Percentiles rank a stretch among this genome's conserved stretches.
Conservation (phyloP, 306 rosid genomes). For the Vigna nakashimae region DNA sequence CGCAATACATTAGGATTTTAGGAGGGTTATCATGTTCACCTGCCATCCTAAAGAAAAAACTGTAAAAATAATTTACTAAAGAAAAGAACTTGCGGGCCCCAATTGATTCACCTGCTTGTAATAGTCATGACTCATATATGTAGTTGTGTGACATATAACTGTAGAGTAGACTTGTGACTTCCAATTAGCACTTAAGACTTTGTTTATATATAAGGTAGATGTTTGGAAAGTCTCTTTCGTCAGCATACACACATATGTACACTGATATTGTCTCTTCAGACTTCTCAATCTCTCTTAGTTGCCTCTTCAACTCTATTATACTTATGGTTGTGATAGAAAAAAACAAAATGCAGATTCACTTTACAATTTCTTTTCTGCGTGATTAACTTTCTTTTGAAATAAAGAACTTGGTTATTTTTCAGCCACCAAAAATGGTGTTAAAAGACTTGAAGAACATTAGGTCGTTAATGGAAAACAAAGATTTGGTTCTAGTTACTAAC, state of each 20-base stretch:
- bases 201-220: conserved; percentile 1
- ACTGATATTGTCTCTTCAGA: conserved; percentile 1
- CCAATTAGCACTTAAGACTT: neutral
- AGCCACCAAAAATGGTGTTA: too few species aligned
- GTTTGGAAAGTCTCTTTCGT: neutral
- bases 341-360: neutral
- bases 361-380: neutral
- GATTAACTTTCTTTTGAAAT: neutral
- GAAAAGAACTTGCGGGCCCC: conserved; percentile 39
- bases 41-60: conserved; percentile 11
- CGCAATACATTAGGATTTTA: neutral
- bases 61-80: neutral
- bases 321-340: neutral
- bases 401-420: neutral
- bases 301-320: neutral
- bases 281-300: neutral
- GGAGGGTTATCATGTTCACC: neutral
- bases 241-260: neutral
- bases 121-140: conserved; percentile 1
- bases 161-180: conserved; percentile 5
- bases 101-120: neutral
- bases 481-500: too few species aligned
- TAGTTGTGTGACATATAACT: neutral
- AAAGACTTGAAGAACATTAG: too few species aligned
- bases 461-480: too few species aligned